Percentiles rank a stretch among this genome's conserved stretches.
Evolutionary conservation across 1,284 basidiomycete species (phyloP).

Genomic region (Cryptococcus depauperatus): DNA sequence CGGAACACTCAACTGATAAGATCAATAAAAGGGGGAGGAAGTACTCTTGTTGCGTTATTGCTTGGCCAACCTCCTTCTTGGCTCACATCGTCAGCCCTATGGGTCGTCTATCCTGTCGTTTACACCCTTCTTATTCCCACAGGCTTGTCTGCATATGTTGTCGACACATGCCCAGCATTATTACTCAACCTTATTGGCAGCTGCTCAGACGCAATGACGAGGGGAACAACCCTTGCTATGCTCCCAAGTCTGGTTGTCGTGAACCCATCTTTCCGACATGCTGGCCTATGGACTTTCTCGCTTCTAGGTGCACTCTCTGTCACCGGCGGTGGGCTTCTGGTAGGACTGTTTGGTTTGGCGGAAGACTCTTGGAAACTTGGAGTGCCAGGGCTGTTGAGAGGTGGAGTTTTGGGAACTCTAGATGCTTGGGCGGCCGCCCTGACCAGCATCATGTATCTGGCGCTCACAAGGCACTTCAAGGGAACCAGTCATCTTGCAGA

Average conservation of each 20-base stretch:
- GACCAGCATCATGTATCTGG: constrained; percentile 19
- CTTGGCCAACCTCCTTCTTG: constrained; percentile 36
- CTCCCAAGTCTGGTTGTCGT: constrained; percentile 14
- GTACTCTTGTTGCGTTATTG: constrained; percentile 29
- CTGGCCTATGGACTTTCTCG: constrained; percentile 19
- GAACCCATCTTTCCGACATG: constrained; percentile 1
- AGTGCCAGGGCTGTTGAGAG: constrained; percentile 25
- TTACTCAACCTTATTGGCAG: constrained; percentile 25
- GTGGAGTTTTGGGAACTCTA: constrained; percentile 27
- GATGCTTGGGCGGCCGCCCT: constrained; percentile 34
- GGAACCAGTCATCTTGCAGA: too few species aligned
- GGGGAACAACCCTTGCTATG: constrained; percentile 25
- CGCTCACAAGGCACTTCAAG: constrained; percentile 17
- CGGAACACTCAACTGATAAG: neutral
- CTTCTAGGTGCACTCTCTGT: constrained; percentile 32
- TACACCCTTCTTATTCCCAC: constrained; percentile 30
- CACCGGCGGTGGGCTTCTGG: constrained; percentile 31
- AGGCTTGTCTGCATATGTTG: constrained; percentile 21
- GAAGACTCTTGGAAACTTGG: constrained; percentile 25
- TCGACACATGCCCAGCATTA: constrained; percentile 21
- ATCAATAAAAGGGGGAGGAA: constrained; percentile 37
- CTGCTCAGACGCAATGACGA: constrained; percentile 28
- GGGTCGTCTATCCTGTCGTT: constrained; percentile 30
- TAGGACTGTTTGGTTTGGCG: constrained; percentile 23
- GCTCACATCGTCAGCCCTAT: constrained; percentile 34